Evolutionary conservation across 176 grass and related monocot genomes (phyloP), one percentile per base, ranked within the genome.

Genomic region (Oryza nivara): DNA sequence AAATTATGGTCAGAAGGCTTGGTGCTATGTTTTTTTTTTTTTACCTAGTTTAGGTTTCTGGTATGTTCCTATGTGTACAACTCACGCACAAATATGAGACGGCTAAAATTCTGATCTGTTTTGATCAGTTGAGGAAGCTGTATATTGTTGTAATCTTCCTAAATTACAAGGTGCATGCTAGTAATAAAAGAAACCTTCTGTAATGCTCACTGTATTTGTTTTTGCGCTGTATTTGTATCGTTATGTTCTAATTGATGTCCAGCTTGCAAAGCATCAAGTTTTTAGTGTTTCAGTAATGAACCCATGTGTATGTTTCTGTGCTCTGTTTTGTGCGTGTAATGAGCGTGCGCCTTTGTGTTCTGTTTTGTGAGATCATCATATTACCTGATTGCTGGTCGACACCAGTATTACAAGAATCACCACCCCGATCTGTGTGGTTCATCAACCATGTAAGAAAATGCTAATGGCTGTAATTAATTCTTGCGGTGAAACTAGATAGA

Each of bases 81-180:
- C 48, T 72, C 15, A 16, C 38, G 35, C 9, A n/a, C 20, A 85
- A 70, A 43, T 65, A 12, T 70, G 25, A 58, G 66, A 40, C 1
- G 81, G 77, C 11, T 20, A 71, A 75, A 81, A 25, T 17, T 22
- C 63, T 49, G 69, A 63, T 70, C 76, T 25, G 16, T 34, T 70
- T 83, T 14, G 63, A 40, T 87, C 80, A 74, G 48, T 79, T 16
- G 47, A 49, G 69, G 73, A 14, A 75, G 61, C 41, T 83, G 84
- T 80, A 74, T 86, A 80, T 79, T 90, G 78, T 77, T 83, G 83
- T 86, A 86, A 68, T 90, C n/a, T 44, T 44, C 40, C 40, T 41
- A 41, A 41, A 41, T 41, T 41, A 41, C 7, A 41, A 41, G 40
- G 7, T 41, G 40, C 40, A 41, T 41, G 40, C 40, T 41, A 41